These are phyloP conservation scores for Mikania micrantha DNA, from an alignment of 129 eudicot genomes.

Conservation along the genomic window DNA sequence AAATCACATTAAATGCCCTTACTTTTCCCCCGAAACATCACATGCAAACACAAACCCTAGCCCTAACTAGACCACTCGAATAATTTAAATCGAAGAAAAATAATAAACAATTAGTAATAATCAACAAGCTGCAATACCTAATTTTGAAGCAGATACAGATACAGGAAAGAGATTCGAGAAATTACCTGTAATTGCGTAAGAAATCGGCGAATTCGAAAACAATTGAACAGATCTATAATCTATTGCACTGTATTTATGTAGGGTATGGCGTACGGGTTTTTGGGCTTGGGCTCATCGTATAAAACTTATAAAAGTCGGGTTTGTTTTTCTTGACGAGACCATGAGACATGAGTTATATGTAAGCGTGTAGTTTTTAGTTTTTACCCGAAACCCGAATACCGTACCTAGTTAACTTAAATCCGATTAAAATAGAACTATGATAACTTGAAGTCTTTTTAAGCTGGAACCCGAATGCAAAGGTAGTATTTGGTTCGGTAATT, in stretches of 20 bases:
- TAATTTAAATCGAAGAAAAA: slow-evolving; percentile 6
- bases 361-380: too few relatives aligned
- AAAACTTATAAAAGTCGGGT: too few relatives aligned
- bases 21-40: neutral
- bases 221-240: neutral
- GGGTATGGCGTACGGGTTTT: neutral
- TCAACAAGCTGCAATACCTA: neutral
- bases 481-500: too few relatives aligned
- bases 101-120: neutral
- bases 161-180: neutral
- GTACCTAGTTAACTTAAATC: too few relatives aligned
- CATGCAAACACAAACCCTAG: slow-evolving; percentile 17
- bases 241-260: neutral
- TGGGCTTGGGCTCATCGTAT: neutral
- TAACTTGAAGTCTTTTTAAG: too few relatives aligned
- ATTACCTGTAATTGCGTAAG: slow-evolving; percentile 14
- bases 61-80: slow-evolving; percentile 9
- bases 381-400: too few relatives aligned
- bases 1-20: neutral
- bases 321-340: too few relatives aligned
- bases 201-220: neutral
- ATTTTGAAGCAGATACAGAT: neutral
- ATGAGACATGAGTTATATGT: too few relatives aligned
- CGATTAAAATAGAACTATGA: too few relatives aligned
- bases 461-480: too few relatives aligned